Evolutionary conservation across 169 alveolate species (phyloP).

Genomic region (Cryptosporidium tyzzeri): DNA sequence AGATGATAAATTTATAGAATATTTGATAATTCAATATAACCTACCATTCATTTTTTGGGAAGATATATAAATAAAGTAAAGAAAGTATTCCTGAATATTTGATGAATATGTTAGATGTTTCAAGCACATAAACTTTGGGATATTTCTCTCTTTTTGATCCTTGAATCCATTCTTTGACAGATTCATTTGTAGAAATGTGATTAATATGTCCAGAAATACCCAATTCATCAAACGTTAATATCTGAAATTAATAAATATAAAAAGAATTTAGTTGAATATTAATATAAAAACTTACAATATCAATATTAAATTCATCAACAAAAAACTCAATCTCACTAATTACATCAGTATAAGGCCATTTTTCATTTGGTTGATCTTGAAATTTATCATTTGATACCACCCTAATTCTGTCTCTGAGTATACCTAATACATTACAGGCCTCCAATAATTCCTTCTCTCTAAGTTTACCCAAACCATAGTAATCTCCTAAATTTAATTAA

Average conservation of each 20-base stretch:
- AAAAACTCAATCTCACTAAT: slow-evolving; percentile 46
- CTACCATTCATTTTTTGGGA: slow-evolving; percentile 14
- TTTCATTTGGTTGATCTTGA: slow-evolving; percentile 48
- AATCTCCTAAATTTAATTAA: slow-evolving; percentile 22
- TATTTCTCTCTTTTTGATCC: slow-evolving; percentile 9
- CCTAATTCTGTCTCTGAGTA: slow-evolving; percentile 1
- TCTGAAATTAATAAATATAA: background rate
- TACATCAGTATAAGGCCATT: slow-evolving; percentile 23
- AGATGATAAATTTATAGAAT: too few species aligned
- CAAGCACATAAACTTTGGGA: slow-evolving; percentile 24
- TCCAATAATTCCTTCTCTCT: slow-evolving; percentile 48
- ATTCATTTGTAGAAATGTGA: slow-evolving; percentile 50
- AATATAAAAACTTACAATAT: slow-evolving; percentile 30
- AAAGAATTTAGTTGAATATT: background rate
- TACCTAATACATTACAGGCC: slow-evolving; percentile 42
- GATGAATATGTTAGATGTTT: slow-evolving; percentile 18
- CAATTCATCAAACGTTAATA: slow-evolving; percentile 56
- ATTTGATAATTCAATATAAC: background rate
- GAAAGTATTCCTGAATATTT: slow-evolving; percentile 60
- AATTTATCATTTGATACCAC: slow-evolving; percentile 21
- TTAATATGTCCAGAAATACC: slow-evolving; percentile 62
- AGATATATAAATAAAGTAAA: slow-evolving; percentile 1
- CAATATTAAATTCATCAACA: slow-evolving; percentile 19
- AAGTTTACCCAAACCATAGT: slow-evolving; percentile 36
- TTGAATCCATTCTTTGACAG: slow-evolving; percentile 27